Evolutionary conservation across 169 alveolate species (phyloP), one percentile per base, ranked within the genome.

Genomic region (Theileria equi): DNA sequence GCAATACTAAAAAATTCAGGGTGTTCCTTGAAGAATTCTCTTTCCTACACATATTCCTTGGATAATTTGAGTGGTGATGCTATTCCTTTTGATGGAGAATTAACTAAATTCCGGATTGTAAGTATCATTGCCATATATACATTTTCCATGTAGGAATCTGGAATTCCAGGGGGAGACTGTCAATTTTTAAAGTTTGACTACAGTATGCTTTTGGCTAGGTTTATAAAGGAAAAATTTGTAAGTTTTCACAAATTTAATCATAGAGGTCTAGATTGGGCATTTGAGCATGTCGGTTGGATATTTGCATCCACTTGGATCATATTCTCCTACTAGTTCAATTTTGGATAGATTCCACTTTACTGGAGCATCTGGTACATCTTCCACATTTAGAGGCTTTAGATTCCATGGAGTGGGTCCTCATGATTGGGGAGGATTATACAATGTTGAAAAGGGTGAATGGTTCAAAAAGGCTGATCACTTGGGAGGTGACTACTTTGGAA

Each of bases 361-460:
- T 19, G 86, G 81, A 5, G 62, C 53, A n/a, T 64, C 70, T 16
- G 86, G 86, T 13, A 61, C 81, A 6, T 54, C 64, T 40, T 32
- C 53, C 7, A 60, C 81, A 8, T 65, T 77, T 60, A 50, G 81
- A 7, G 86, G 86, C 26, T 77, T 77, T 57, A 52, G 66, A 8
- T 77, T 32, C 60, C 72, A 58, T 1, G 80, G 80, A 32, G n/a
- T 77, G 11, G 86, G 86, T n/a, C 86, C 86, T 8, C 67, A 55
- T 41, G 86, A 77, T 41, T 35, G 58, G 28, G 81, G 81, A 29
- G 40, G 40, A 4, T 52, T 29, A 11, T 47, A 38, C 38, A 28
- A 29, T 38, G 41, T n/a, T 21, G 86, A 77, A 13, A 67, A 2
- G 2, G 32, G 38, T 21, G 47, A 44, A 16, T 77, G 86, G 86